Base-by-base conservation (phyloP, 352 stramenopile genomes). In the Albugo candida region DNA sequence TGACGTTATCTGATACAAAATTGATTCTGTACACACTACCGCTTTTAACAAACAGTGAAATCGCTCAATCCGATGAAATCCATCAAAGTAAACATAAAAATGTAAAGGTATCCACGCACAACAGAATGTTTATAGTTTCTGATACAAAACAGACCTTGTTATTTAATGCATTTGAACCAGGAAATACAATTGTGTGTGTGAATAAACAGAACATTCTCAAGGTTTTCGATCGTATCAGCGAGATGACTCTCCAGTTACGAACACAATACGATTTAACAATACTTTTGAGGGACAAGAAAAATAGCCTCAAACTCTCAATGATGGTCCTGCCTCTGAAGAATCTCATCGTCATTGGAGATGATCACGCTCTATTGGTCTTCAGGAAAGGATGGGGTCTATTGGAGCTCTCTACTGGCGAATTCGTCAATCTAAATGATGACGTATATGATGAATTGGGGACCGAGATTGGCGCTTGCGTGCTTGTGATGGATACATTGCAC, bases 211-310 rank as follows among this genome's bases (percentile, higher is more conserved):
- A 73, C 36, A 59, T 47, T n/a, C 49, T 89, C 12, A 69, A 70
- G 39, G 64, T 85, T 24, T 83, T 70, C 48, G 73, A 89, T 60
- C 86, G 76, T 73, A 86, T 64, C 1, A 60, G 63, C 20, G 74
- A 68, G 43, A 50, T 60, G 16, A 45, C 59, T 20, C 58, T 86
- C 20, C 61, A 78, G 37, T 40, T 69, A 10, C 71, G 76, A 8
- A 56, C 57, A 10, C 61, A 77, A 51, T 70, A 83, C 47, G 71
- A 86, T 10, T 45, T 88, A n/a, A 51, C 24, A 1, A 17, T 39
- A 52, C 36, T 51, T 41, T 19, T 14, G 19, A 13, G 34, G 41
- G 16, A 21, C 27, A 17, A 18, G 40, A 8, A n/a, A 38, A 27
- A 39, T 16, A 4, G 47, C 36, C 53, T 3, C 36, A 51, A 2